Base-by-base conservation (phyloP, 2,329 filamentous ascomycete species). In the Venturia asperata region DNA sequence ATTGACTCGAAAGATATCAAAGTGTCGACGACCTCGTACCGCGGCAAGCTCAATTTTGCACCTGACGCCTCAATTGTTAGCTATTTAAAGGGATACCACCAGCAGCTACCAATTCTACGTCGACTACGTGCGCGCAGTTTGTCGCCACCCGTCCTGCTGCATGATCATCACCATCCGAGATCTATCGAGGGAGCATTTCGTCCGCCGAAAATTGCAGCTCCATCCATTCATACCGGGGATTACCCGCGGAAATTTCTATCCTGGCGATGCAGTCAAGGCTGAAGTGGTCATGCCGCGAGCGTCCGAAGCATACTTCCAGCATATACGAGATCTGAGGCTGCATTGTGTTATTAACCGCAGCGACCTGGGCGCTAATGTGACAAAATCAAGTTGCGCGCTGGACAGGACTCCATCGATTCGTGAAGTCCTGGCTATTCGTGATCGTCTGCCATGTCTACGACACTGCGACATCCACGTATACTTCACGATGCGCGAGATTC, bases 131-230 rank as follows among this genome's bases (percentile, higher is more conserved):
- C 5, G 13, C 7, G 52, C 52, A 11, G 52, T 58, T 2, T 58
- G 52, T 37, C 52, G 52, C 52, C 27, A 37, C 30, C 52, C 52
- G 1, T 37, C 27, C 3, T 58, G 52, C 19, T 34, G 52, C 15
- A 58, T 58, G 52, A 34, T 58, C 30, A 13, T 58, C 52, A 37
- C 52, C 52, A n/a, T 58, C 27, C 15, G 11, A n/a, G 52, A 58
- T 24, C 17, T 37, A 15, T 37, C 52, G 15, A 21, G 5, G 17
- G 52, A 27, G 3, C 52, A 19, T 5, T 30, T 37, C 11, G 24
- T 15, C 13, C 52, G 52, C 30, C 27, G 27, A 11, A 19, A n/a
- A 15, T 15, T 4, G 7, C 30, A 34, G 17, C 9, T 9, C 30
- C 15, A 37, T 34, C 30, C 30, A 3, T 9, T 34, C 15, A 58